These are phyloP conservation scores for Epichloe hybrida DNA, from an alignment of 2,329 filamentous ascomycete genomes.

Conservation along the genomic window DNA sequence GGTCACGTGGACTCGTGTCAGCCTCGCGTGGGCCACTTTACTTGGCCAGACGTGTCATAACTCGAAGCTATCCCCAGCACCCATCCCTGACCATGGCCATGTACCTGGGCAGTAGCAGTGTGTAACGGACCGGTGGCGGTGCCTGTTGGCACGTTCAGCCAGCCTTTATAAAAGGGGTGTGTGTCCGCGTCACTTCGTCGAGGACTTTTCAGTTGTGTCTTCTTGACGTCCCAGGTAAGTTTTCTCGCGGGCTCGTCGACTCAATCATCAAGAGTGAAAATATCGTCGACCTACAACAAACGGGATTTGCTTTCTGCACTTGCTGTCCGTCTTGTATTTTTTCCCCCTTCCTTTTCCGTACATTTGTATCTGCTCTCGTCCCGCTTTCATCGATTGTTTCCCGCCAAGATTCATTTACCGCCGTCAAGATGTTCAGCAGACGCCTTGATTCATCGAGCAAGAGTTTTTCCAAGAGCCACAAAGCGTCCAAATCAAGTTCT, in stretches of 20 bases:
- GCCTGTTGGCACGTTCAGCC: background rate
- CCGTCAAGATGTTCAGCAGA: conserved; percentile 32
- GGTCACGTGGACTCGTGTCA: conserved; percentile 5
- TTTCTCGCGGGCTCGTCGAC: background rate
- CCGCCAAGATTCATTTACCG: background rate
- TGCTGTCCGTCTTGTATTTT: background rate
- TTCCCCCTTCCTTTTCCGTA: background rate
- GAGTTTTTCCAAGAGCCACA: conserved; percentile 41
- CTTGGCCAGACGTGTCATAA: conserved; percentile 7
- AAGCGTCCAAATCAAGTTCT: conserved; percentile 34
- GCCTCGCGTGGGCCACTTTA: background rate
- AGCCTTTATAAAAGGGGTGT: background rate
- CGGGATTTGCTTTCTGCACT: background rate
- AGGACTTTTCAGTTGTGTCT: background rate
- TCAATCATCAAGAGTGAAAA: background rate
- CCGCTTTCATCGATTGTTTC: background rate
- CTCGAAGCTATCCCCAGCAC: conserved; percentile 3
- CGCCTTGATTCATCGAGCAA: conserved; percentile 31
- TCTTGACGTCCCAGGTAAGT: conserved; percentile 1
- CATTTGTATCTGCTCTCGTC: background rate
- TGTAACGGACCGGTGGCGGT: background rate
- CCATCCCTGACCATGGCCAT: background rate
- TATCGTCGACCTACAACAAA: background rate
- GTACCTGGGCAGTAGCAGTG: background rate
- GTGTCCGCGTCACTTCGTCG: background rate